phyloP scores from a whole-genome alignment of 345 rosid species.

The thale cress (Arabidopsis thaliana) region TAIR10.1 NC_003074.8:434501-435000 shows the following conservation, averaged over 20 bases:
- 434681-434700: slow-evolving; percentile 2
- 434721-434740: slow-evolving; percentile 21
- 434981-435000: slow-evolving; percentile 89
- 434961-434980: slow-evolving; percentile 98
- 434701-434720: slow-evolving; percentile 18
- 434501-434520: slow-evolving; percentile 82
- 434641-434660: slow-evolving; percentile 25
- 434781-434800: slow-evolving; percentile 17
- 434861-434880: slow-evolving; percentile 90
- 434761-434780: slow-evolving; percentile 32
- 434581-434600: slow-evolving; percentile 42
- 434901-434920: slow-evolving; percentile 97
- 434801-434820: slow-evolving; percentile 45
- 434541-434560: slow-evolving; percentile 99
- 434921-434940: slow-evolving; percentile 90
- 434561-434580: slow-evolving; percentile 80
- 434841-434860: slow-evolving; percentile 87
- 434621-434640: not conserved
- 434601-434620: slow-evolving; percentile 10
- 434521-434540: slow-evolving; percentile 96
- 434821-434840: slow-evolving; percentile 87
- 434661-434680: slow-evolving; percentile 24
- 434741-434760: slow-evolving; percentile 6
- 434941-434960: slow-evolving; percentile 89
- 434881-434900: slow-evolving; percentile 89